Conservation (phyloP, 2,329 filamentous ascomycete species). For the Metarhizium guizhouense region DNA sequence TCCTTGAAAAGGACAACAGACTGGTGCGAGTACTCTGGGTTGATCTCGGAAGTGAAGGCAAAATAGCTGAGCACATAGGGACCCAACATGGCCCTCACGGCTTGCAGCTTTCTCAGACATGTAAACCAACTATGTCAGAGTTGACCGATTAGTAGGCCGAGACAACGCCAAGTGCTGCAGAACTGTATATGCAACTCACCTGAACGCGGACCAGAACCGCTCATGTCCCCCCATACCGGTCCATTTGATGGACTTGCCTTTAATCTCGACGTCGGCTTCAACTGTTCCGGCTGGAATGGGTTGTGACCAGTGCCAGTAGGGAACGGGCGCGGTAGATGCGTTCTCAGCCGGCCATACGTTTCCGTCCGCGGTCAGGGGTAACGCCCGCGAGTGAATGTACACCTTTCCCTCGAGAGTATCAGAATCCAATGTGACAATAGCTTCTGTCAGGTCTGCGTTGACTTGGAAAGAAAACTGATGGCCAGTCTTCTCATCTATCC, state of each 20-base stretch:
- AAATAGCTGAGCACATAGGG: too few species aligned
- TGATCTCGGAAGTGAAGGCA: too few species aligned
- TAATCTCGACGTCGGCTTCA: slow-evolving; percentile 8
- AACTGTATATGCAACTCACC: too few species aligned
- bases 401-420: slow-evolving; percentile 8
- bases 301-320: slow-evolving; percentile 12
- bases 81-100: too few species aligned
- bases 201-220: slow-evolving; percentile 15
- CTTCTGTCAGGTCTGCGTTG: slow-evolving; percentile 12
- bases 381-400: slow-evolving; percentile 9
- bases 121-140: too few species aligned
- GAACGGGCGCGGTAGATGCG: slow-evolving; percentile 3
- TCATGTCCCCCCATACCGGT: slow-evolving; percentile 14
- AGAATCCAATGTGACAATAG: too few species aligned
- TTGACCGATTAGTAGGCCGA: too few species aligned
- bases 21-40: too few species aligned
- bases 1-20: too few species aligned
- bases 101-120: too few species aligned
- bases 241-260: slow-evolving; percentile 8
- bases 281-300: slow-evolving; percentile 11
- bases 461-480: slow-evolving; percentile 1
- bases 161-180: too few species aligned
- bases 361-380: slow-evolving; percentile 9
- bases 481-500: slow-evolving; percentile 6
- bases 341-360: slow-evolving; percentile 3